Percentiles rank a stretch among this genome's conserved stretches.
Evolutionary conservation across 768 basidiomycete genomes (phyloP).

Genomic region (Leccinum uliginosum): DNA sequence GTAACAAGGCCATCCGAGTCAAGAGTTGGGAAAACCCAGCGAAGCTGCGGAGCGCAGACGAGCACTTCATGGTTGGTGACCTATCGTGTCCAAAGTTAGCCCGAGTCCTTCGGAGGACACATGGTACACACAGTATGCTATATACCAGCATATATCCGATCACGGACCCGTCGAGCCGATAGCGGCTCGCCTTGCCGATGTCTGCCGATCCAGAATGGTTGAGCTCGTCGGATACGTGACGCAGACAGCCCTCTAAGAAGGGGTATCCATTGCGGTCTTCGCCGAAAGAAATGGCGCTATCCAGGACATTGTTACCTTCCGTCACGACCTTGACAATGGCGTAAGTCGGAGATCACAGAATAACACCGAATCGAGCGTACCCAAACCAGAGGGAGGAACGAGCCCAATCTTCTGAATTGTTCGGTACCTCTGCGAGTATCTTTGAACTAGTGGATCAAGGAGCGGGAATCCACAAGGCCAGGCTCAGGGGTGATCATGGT

Average conservation of each 20-base stretch:
- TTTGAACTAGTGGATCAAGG: constrained; percentile 24
- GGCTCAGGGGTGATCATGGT: constrained; percentile 12
- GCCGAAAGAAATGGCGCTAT: constrained; percentile 30
- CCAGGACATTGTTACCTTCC: constrained; percentile 26
- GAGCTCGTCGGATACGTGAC: neutral
- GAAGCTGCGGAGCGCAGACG: constrained; percentile 32
- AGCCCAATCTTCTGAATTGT: constrained; percentile 25
- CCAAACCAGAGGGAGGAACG: constrained; percentile 30
- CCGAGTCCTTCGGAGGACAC: neutral
- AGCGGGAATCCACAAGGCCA: constrained; percentile 2
- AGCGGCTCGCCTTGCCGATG: constrained; percentile 30
- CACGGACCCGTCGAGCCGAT: constrained; percentile 29
- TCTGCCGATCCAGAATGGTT: constrained; percentile 17
- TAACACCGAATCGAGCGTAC: constrained; percentile 9
- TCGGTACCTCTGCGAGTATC: constrained; percentile 27
- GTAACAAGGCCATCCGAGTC: constrained; percentile 8
- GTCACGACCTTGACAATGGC: constrained; percentile 21
- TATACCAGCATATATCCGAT: constrained; percentile 31
- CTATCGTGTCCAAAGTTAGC: constrained; percentile 13
- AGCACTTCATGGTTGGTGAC: constrained; percentile 33
- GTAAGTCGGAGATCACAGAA: neutral
- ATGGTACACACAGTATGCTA: constrained; percentile 27
- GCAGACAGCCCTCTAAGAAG: constrained; percentile 22
- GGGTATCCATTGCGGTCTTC: constrained; percentile 28
- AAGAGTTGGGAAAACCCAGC: constrained; percentile 23